These are phyloP conservation scores for Fusarium metavorans DNA, from an alignment of 2,329 filamentous ascomycete species.

Conservation along the genomic window DNA sequence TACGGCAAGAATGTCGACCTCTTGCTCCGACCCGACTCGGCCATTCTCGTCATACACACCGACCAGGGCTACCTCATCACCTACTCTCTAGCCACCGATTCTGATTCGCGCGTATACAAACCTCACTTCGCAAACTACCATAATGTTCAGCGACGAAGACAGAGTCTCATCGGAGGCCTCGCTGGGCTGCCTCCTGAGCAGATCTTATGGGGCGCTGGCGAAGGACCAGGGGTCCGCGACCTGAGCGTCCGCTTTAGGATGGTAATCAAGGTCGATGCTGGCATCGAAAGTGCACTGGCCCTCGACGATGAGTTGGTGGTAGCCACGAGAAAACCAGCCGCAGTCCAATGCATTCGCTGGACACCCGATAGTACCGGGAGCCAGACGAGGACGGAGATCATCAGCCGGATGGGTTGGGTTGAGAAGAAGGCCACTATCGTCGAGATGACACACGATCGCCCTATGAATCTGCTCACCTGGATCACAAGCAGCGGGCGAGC, in stretches of 20 bases:
- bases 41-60: constrained; percentile 92
- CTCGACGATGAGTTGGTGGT: constrained; percentile 94
- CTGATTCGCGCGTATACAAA: constrained; percentile 85
- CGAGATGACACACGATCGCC: constrained; percentile 93
- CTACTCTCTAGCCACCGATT: constrained; percentile 89
- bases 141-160: constrained; percentile 71
- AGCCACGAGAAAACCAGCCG: constrained; percentile 89
- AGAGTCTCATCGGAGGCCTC: constrained; percentile 70
- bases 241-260: constrained; percentile 93
- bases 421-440: constrained; percentile 80
- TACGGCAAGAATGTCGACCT: constrained; percentile 90
- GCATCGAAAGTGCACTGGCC: constrained; percentile 87
- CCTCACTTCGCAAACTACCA: constrained; percentile 79
- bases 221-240: constrained; percentile 85
- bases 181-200: constrained; percentile 68
- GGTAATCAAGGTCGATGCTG: constrained; percentile 98
- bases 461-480: constrained; percentile 97
- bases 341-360: constrained; percentile 98
- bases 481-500: constrained; percentile 87
- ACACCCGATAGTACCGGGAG: constrained; percentile 82
- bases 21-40: constrained; percentile 88
- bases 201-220: constrained; percentile 80
- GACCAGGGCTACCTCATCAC: constrained; percentile 89
- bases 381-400: constrained; percentile 90
- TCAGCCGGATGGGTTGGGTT: constrained; percentile 89